A percentile compares a stretch with the other conserved stretches of the same genome.
These are phyloP conservation scores for Echinosophora koreensis DNA, from an alignment of 306 rosid genomes.

Conservation along the genomic window DNA sequence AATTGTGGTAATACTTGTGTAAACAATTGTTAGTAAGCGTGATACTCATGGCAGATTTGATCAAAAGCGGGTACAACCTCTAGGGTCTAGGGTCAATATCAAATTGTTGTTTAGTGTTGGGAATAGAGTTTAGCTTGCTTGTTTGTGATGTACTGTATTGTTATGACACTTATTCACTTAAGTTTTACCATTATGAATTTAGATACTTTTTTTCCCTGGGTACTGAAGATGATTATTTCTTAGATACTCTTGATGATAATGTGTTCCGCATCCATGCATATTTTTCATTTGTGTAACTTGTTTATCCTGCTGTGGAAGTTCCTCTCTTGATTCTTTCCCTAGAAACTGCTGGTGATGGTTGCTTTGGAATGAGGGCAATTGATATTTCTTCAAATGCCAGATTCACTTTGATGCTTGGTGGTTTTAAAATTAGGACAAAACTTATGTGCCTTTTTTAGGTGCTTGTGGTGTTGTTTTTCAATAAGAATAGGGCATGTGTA, in stretches of 20 bases:
- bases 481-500: too few species aligned
- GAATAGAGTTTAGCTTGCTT: background rate
- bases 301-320: slow-evolving; percentile 11
- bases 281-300: slow-evolving; percentile 32
- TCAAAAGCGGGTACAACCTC: slow-evolving; percentile 18
- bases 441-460: too few species aligned
- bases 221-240: slow-evolving; percentile 13
- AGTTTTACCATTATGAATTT: background rate
- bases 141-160: slow-evolving; percentile 24
- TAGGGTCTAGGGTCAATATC: background rate
- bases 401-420: slow-evolving; percentile 1
- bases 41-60: background rate
- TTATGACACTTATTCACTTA: background rate
- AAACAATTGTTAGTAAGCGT: background rate
- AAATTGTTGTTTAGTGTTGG: slow-evolving; percentile 8
- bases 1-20: slow-evolving; percentile 15
- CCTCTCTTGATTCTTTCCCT: background rate
- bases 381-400: background rate
- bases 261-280: background rate
- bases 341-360: slow-evolving; percentile 1
- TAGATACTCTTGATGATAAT: background rate
- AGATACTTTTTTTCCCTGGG: background rate
- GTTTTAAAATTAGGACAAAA: background rate
- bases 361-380: background rate
- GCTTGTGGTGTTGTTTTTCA: too few species aligned